Evolutionary conservation across 495 filamentous ascomycete species (phyloP), one percentile per base, ranked within the genome.

Genomic region (Parmelia sp.): DNA sequence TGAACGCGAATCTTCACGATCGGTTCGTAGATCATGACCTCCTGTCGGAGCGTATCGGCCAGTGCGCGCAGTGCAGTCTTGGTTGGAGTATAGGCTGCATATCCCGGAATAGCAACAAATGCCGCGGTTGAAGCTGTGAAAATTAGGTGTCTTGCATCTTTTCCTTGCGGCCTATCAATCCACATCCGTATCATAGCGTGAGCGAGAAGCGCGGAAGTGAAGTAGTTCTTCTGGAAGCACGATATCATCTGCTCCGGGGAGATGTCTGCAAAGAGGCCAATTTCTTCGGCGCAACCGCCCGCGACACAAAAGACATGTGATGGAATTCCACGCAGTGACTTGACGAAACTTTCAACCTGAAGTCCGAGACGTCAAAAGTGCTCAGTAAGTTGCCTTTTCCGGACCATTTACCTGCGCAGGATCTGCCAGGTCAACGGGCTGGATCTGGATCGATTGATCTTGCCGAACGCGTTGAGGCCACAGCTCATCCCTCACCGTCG

Each of bases 181-280:
- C 76, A 76, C 53, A 58, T 64, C 55, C 55, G 68, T 29, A 66
- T 65, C n/a, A 71, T 29, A 33, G 65, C 68, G 60, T 78, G 73
- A 1, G 73, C 69, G 23, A 71, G 66, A 58, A 71, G 76, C 5
- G 70, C 68, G 15, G 70, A 60, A 0, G 74, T 56, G 29, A 70
- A 71, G 67, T 78, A 78, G 57, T 78, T 77, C 21, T 61, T 61
- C 19, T 71, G 69, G 68, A 78, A 67, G 67, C 75, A 77, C 33
- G 47, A 53, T 19, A 8, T 53, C 8, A 53, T 53, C 8, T n/a
- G 8, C 8, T 53, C 47, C 7, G 47, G 47, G 7, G 6, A 7
- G 7, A 53, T 53, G 6, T 53, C 47, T 8, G 47, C 47, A 53
- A 53, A 19, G 27, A 53, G 21, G 21, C 47, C 47, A 9, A 7